Evolutionary conservation across 257 asterid species (phyloP).

Genomic region (Ehretia macrophylla): DNA sequence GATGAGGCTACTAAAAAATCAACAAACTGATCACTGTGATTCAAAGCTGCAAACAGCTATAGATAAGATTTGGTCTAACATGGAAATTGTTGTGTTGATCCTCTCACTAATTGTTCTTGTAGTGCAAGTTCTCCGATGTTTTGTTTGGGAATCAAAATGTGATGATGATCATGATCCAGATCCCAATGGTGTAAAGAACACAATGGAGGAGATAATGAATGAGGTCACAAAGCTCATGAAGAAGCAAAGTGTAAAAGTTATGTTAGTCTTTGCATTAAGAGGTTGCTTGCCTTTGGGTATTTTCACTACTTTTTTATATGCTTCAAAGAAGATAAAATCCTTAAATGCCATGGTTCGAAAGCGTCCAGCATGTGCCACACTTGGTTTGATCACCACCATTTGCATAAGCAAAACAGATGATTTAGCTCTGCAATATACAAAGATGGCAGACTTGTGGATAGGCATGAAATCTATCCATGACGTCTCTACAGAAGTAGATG

Average conservation of each 20-base stretch:
- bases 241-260: conserved; percentile 16
- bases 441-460: conserved; percentile 40
- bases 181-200: conserved; percentile 26
- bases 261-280: conserved; percentile 34
- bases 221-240: conserved; percentile 27
- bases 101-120: conserved; percentile 26
- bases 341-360: conserved; percentile 17
- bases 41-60: conserved; percentile 13
- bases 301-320: conserved; percentile 18
- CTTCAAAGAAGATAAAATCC: conserved; percentile 26
- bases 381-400: conserved; percentile 31
- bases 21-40: background rate
- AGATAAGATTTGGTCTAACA: conserved; percentile 18
- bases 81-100: conserved; percentile 33
- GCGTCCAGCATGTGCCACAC: conserved; percentile 21
- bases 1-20: background rate
- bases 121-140: conserved; percentile 34
- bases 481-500: background rate
- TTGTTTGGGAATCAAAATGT: conserved; percentile 13
- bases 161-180: conserved; percentile 16
- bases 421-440: conserved; percentile 13
- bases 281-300: conserved; percentile 45
- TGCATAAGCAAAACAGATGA: conserved; percentile 20
- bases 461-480: conserved; percentile 8
- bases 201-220: conserved; percentile 32